Evolutionary conservation across 2,329 filamentous ascomycete genomes (phyloP).

Genomic region (Boeremia lycopersici): DNA sequence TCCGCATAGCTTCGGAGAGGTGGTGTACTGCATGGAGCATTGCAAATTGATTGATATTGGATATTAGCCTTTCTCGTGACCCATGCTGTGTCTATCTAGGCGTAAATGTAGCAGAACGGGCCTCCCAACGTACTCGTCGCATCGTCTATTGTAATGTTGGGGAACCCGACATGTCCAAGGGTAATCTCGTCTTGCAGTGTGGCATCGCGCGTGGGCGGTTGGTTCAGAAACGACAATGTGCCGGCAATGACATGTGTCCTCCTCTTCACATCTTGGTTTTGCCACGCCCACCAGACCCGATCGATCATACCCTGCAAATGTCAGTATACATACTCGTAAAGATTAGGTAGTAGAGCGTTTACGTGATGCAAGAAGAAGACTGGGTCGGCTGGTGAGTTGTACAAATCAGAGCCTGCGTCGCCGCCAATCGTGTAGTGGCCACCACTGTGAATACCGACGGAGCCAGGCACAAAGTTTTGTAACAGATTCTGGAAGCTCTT

Average conservation of each 20-base stretch:
- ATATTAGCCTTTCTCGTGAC: no score
- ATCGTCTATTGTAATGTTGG: conserved; percentile 42
- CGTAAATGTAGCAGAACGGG: conserved; percentile 53
- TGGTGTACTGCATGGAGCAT: no score
- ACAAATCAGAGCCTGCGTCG: conserved; percentile 51
- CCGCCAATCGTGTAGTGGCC: conserved; percentile 52
- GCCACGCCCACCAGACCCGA: conserved; percentile 56
- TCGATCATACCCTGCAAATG: conserved; percentile 45
- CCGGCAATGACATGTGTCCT: conserved; percentile 49
- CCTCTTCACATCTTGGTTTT: conserved; percentile 47
- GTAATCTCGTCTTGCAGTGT: conserved; percentile 14
- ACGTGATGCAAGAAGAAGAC: conserved; percentile 51
- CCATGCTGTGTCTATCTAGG: not conserved
- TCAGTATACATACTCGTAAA: not conserved
- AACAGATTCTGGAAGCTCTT: not conserved
- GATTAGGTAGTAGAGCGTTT: not conserved
- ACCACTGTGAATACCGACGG: conserved; percentile 50
- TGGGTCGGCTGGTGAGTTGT: conserved; percentile 45
- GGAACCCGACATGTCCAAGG: conserved; percentile 11
- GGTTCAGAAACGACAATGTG: conserved; percentile 50
- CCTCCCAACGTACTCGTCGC: conserved; percentile 51
- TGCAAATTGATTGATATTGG: no score
- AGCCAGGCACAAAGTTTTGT: not conserved
- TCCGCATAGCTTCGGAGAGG: no score
- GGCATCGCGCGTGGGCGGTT: conserved; percentile 18